Conservation (phyloP, 768 basidiomycete species). For the Omphalotus guepiniiformis region DNA sequence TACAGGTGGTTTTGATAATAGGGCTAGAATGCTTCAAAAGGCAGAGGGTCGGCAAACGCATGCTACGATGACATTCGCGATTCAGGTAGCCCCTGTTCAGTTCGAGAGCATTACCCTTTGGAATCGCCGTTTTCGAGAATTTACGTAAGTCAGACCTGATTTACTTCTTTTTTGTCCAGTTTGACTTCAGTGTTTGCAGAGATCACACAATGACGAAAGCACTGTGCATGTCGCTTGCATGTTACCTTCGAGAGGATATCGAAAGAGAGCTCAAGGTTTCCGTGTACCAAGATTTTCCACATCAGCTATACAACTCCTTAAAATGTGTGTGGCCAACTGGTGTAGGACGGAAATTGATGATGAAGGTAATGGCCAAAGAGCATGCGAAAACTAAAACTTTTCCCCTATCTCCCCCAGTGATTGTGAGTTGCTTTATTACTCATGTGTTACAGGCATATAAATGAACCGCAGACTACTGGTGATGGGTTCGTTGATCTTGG, state of each 20-base stretch:
- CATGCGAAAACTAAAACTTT: conserved; percentile 24
- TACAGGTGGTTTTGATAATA: not conserved
- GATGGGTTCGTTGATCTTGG: conserved; percentile 52
- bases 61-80: too few relatives aligned
- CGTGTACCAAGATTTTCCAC: not conserved
- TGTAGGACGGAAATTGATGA: conserved; percentile 17
- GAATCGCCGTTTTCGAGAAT: not conserved
- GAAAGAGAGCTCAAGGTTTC: not conserved
- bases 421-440: conserved; percentile 20
- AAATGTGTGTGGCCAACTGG: conserved; percentile 46
- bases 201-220: not conserved
- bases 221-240: conserved; percentile 5
- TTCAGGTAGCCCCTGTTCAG: too few relatives aligned
- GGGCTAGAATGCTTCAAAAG: not conserved
- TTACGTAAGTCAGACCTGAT: not conserved
- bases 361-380: conserved; percentile 31
- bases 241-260: conserved; percentile 1
- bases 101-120: not conserved
- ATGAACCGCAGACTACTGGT: conserved; percentile 35
- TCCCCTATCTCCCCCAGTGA: conserved; percentile 39
- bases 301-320: conserved; percentile 6
- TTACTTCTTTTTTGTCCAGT: not conserved
- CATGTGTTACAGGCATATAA: not conserved
- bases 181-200: too few relatives aligned
- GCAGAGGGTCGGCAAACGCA: too few relatives aligned